Percentiles rank a stretch among this genome's conserved stretches.
These are phyloP conservation scores for Trichophyton schoenleinii DNA, from an alignment of 2,329 filamentous ascomycete species.

Conservation along the genomic window DNA sequence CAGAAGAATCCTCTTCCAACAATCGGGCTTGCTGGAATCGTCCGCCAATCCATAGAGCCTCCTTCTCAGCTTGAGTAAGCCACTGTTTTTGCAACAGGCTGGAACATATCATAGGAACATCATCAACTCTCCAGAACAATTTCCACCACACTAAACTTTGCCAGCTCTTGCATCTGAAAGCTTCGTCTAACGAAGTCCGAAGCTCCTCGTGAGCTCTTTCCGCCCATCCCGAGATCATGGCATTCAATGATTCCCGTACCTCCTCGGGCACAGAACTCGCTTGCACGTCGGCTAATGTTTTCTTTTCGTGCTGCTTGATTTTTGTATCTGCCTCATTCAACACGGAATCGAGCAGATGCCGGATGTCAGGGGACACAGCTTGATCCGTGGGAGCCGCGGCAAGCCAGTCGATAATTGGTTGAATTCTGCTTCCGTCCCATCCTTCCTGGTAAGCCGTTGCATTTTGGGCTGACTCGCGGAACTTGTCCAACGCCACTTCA, in stretches of 20 bases:
- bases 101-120: slow-evolving; percentile 69
- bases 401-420: slow-evolving; percentile 55
- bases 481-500: slow-evolving; percentile 49
- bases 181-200: slow-evolving; percentile 62
- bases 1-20: slow-evolving; percentile 16
- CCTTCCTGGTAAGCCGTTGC: slow-evolving; percentile 59
- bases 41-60: slow-evolving; percentile 71
- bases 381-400: slow-evolving; percentile 31
- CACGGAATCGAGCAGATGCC: slow-evolving; percentile 54
- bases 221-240: slow-evolving; percentile 57
- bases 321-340: slow-evolving; percentile 35
- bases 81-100: slow-evolving; percentile 68
- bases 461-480: slow-evolving; percentile 58
- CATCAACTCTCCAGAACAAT: slow-evolving; percentile 86
- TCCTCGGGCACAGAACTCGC: slow-evolving; percentile 29
- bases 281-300: slow-evolving; percentile 21
- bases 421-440: slow-evolving; percentile 62
- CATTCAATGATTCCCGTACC: slow-evolving; percentile 41
- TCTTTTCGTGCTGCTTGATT: slow-evolving; percentile 19
- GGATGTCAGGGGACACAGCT: slow-evolving; percentile 53
- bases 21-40: slow-evolving; percentile 56
- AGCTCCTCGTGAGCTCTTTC: slow-evolving; percentile 72
- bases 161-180: slow-evolving; percentile 67
- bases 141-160: slow-evolving; percentile 83
- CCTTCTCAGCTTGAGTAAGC: slow-evolving; percentile 64